Conservation (phyloP, 176 grass and related monocot species). For the Oryza nivara region DNA sequence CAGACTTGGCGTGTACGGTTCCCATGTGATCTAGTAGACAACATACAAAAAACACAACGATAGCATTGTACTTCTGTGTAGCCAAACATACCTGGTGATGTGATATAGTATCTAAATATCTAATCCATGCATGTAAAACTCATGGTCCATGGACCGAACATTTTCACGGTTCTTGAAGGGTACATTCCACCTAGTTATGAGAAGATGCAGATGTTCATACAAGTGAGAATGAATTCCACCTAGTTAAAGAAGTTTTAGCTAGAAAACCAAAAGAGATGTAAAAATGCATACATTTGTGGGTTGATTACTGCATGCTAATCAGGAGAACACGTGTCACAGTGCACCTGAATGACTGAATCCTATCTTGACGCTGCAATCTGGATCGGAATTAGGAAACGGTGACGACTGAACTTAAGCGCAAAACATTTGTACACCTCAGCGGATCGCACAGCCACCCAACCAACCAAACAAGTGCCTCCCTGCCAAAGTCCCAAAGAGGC, state of each 20-base stretch:
- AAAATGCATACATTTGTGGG: neutral
- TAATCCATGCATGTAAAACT: conserved; percentile 53
- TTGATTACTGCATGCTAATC: neutral
- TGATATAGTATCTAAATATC: conserved; percentile 50
- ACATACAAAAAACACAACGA: conserved; percentile 3
- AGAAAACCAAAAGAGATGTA: neutral
- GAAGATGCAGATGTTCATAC: conserved; percentile 18
- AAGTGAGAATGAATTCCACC: neutral
- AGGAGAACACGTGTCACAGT: neutral
- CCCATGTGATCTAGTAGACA: conserved; percentile 57
- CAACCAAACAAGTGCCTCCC: no score
- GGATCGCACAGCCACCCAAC: no score
- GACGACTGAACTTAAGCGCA: neutral
- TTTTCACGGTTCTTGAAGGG: conserved; percentile 53
- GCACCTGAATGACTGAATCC: neutral
- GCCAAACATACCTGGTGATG: conserved; percentile 43
- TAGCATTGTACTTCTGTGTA: conserved; percentile 8
- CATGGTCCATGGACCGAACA: conserved; percentile 42
- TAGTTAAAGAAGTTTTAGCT: neutral
- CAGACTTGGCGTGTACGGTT: conserved; percentile 45
- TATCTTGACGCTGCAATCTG: no score
- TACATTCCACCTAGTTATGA: conserved; percentile 49
- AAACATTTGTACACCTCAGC: no score
- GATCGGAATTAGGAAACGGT: no score
- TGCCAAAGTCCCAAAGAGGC: no score